Base-by-base conservation (phyloP, 2,329 filamentous ascomycete species). In the Nigrograna mackinnonii region DNA sequence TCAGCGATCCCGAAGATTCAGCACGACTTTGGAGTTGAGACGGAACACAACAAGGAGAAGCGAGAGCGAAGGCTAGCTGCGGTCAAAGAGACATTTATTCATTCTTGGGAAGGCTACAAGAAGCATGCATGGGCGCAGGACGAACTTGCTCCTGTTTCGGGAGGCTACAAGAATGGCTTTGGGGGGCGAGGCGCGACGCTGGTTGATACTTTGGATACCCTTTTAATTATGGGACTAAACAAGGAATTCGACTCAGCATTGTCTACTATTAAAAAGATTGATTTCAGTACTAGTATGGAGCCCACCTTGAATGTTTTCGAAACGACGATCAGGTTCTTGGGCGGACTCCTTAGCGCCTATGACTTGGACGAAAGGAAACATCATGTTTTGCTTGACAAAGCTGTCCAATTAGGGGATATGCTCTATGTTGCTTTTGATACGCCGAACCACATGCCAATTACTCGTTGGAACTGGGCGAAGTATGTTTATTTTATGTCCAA, bases 211-310 rank as follows among this genome's bases (percentile, higher is more conserved):
- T 70, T 85, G 37, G 82, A 85, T 46, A 83, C 81, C 0, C 73
- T 85, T 2, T 79, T 76, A 72, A 84, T 86, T 34, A 83, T 85
- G 80, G 80, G 66, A 5, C 62, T 84, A 31, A 64, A 73, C 22
- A 68, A 76, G 1, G 82, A 85, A 22, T 84, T 85, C 50, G 65
- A 75, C 37, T 61, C 74, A 16, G 80, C 82, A 4, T 74, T 78
- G 2, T 65, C 68, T 20, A 79, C 76, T 2, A 71, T 78, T 2
- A 73, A 72, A 30, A 71, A 71, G 9, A 71, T 84, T 47, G 78
- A 84, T 60, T 84, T 81, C 66, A 68, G 71, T 1, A 68, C 66
- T 4, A 71, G 75, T 7, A 58, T 54, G 4, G 49, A 58, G 13
- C 37, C 54, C 18, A 55, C 50, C 11, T 18, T 71, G 18, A 70